Conservation (phyloP, 257 asterid genomes). For the Solanum gracilifrons region DNA sequence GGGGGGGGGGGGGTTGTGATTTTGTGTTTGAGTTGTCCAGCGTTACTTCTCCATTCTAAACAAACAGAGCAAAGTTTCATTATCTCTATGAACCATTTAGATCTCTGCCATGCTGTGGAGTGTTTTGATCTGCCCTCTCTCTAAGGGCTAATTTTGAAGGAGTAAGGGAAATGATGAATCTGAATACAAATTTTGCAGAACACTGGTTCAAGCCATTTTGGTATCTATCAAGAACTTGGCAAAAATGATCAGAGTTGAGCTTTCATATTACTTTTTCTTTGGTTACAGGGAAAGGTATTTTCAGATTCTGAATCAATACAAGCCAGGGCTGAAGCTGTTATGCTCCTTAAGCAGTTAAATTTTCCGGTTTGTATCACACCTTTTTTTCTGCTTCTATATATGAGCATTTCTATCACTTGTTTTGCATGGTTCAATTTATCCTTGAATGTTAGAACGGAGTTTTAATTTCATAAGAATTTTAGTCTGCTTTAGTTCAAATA, state of each 20-base stretch:
- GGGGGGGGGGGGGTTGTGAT: no score
- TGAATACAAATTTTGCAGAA: not conserved
- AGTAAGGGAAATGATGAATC: not conserved
- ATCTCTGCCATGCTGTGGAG: not conserved
- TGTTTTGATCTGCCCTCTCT: not conserved
- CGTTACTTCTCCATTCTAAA: not conserved
- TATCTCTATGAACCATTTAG: not conserved
- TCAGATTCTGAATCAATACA: slow-evolving; percentile 96
- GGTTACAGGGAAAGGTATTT: slow-evolving; percentile 83
- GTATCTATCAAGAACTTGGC: not conserved
- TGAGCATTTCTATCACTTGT: not conserved
- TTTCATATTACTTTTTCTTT: slow-evolving; percentile 1
- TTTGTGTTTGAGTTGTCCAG: not conserved
- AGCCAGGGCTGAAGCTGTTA: slow-evolving; percentile 97
- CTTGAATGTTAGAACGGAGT: not conserved
- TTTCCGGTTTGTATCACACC: slow-evolving; percentile 56
- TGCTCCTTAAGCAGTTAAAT: slow-evolving; percentile 95
- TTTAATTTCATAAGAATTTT: not conserved
- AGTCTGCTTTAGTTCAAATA: not conserved
- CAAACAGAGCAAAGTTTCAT: not conserved
- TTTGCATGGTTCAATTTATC: not conserved
- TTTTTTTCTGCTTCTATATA: slow-evolving; percentile 1
- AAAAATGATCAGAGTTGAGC: not conserved
- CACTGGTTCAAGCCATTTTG: not conserved
- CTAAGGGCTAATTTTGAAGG: not conserved